Percentiles rank a stretch among this genome's conserved stretches.
Conservation (phyloP, 768 basidiomycete genomes). For the Phlegmacium glaucopus region DNA sequence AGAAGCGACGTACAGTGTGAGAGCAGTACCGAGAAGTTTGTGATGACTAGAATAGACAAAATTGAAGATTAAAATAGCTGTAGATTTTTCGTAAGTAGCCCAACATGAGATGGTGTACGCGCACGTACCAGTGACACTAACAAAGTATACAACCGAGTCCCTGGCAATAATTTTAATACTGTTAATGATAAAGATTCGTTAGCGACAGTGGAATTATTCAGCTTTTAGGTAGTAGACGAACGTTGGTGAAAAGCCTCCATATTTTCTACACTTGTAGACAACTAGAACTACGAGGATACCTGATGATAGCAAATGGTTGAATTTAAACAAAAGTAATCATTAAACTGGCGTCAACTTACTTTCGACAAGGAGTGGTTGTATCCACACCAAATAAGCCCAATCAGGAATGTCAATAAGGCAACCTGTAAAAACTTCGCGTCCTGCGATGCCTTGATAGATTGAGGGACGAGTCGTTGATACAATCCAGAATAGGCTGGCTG, state of each 20-base stretch:
- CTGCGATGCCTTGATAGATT: not conserved
- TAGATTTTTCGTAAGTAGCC: not conserved
- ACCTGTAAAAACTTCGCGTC: not conserved
- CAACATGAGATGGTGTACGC: not conserved
- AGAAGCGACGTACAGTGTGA: constrained; percentile 16
- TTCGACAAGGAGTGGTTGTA: not conserved
- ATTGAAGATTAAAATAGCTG: not conserved
- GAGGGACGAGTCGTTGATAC: not conserved
- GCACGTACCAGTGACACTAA: constrained; percentile 15
- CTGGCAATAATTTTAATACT: constrained; percentile 14
- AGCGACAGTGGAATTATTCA: too few relatives aligned
- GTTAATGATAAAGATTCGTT: not conserved
- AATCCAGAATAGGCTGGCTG: too few relatives aligned
- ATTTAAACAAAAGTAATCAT: constrained; percentile 4
- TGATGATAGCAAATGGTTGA: constrained; percentile 13
- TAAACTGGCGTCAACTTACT: not conserved
- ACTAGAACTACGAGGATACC: constrained; percentile 17
- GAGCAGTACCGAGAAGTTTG: constrained; percentile 17
- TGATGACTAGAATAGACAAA: constrained; percentile 7
- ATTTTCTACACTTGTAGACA: constrained; percentile 10
- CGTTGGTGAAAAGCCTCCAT: constrained; percentile 11
- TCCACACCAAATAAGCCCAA: not conserved
- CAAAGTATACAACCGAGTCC: constrained; percentile 22
- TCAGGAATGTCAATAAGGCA: not conserved
- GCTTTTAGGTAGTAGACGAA: not conserved